These are phyloP conservation scores for Tylopilus rubrobrunneus DNA, from an alignment of 768 basidiomycete genomes.

Conservation along the genomic window DNA sequence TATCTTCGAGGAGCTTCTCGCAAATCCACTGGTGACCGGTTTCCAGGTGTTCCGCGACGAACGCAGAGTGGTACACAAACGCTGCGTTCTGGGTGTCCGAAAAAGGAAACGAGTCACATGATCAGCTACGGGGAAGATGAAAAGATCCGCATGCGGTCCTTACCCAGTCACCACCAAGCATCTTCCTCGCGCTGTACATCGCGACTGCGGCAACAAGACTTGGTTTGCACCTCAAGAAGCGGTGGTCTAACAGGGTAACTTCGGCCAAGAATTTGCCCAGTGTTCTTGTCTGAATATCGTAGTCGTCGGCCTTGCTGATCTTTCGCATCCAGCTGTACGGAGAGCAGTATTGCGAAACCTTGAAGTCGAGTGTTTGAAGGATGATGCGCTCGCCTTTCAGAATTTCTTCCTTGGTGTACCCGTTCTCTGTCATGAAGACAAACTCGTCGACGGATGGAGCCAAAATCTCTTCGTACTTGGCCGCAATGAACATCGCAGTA, in stretches of 20 bases:
- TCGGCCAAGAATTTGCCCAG: slow-evolving; percentile 97
- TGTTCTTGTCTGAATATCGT: slow-evolving; percentile 96
- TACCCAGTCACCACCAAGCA: slow-evolving; percentile 97
- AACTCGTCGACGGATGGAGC: slow-evolving; percentile 98
- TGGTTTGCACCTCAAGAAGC: slow-evolving; percentile 91
- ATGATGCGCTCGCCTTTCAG: slow-evolving; percentile 97
- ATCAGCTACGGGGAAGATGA: slow-evolving; percentile 2
- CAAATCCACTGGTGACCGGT: slow-evolving; percentile 79
- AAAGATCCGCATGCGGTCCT: slow-evolving; percentile 35
- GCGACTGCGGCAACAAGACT: slow-evolving; percentile 92
- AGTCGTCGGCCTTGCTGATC: slow-evolving; percentile 98
- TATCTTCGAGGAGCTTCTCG: slow-evolving; percentile 74
- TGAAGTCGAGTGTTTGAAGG: slow-evolving; percentile 91
- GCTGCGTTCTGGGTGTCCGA: slow-evolving; percentile 64
- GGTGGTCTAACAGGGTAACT: slow-evolving; percentile 87
- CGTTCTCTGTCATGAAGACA: slow-evolving; percentile 95
- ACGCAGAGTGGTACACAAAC: slow-evolving; percentile 91
- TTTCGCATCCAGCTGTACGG: slow-evolving; percentile 99
- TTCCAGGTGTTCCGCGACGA: slow-evolving; percentile 82
- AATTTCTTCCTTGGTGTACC: slow-evolving; percentile 92
- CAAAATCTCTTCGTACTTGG: slow-evolving; percentile 98
- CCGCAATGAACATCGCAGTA: slow-evolving; percentile 98
- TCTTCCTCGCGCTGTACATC: slow-evolving; percentile 93
- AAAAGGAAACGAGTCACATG: slow-evolving; percentile 33
- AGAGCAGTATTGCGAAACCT: slow-evolving; percentile 95